A percentile compares a stretch with the other conserved stretches of the same genome.
phyloP scores from a whole-genome alignment of 768 basidiomycete species.

The Leccinum incarnatum region DNA sequence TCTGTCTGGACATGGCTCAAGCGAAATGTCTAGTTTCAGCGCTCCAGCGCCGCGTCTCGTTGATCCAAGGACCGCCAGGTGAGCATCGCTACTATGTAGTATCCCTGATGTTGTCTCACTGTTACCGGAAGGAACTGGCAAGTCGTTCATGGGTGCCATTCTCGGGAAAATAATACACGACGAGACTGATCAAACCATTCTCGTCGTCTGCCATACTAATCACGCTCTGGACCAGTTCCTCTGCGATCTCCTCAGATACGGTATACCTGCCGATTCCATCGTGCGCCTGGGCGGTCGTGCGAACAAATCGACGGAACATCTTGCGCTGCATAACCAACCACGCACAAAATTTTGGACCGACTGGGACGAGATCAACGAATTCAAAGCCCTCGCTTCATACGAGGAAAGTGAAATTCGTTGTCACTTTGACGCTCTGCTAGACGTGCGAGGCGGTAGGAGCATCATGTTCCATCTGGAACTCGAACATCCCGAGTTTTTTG shows the following conservation, averaged over 20 bases:
- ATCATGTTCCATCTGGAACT: constrained; percentile 48
- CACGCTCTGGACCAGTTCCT: constrained; percentile 72
- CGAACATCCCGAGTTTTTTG: constrained; percentile 39
- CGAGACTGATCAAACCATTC: constrained; percentile 43
- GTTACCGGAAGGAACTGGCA: constrained; percentile 55
- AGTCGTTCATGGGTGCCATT: constrained; percentile 67
- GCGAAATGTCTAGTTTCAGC: constrained; percentile 44
- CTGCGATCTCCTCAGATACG: constrained; percentile 54
- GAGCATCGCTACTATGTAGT: not conserved
- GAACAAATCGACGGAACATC: constrained; percentile 42
- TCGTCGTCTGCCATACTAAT: constrained; percentile 71
- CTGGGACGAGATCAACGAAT: constrained; percentile 16
- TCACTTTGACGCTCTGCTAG: constrained; percentile 13
- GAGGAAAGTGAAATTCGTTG: constrained; percentile 26
- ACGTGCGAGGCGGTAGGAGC: constrained; percentile 26
- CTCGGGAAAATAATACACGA: constrained; percentile 58
- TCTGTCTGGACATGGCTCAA: constrained; percentile 54
- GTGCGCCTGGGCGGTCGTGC: constrained; percentile 59
- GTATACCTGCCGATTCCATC: constrained; percentile 47
- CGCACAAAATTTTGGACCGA: not conserved
- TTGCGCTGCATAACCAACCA: constrained; percentile 36
- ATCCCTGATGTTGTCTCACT: not conserved
- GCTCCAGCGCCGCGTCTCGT: constrained; percentile 50
- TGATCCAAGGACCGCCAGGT: constrained; percentile 77
- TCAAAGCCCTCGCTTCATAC: constrained; percentile 33